Percentiles rank a stretch among this genome's conserved stretches.
These are phyloP conservation scores for Ogataea degrootiae DNA, from an alignment of 805 yeast species.

Conservation along the genomic window DNA sequence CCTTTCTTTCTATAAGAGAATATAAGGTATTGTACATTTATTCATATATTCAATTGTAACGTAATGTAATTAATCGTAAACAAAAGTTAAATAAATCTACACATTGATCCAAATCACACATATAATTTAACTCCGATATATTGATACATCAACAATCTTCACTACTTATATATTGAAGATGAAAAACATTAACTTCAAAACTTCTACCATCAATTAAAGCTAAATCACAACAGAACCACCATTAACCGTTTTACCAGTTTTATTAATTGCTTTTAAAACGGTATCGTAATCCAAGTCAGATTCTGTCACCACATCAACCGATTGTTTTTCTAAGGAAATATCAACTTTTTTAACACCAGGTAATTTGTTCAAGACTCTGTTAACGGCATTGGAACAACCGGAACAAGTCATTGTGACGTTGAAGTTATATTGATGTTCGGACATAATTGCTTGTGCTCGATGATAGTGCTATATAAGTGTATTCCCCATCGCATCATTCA, in stretches of 20 bases:
- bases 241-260: slow-evolving; percentile 84
- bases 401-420: slow-evolving; percentile 83
- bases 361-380: slow-evolving; percentile 63
- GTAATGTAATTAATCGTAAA: too few species aligned
- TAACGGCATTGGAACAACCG: slow-evolving; percentile 85
- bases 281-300: slow-evolving; percentile 60
- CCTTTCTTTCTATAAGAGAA: too few species aligned
- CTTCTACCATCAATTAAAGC: background rate
- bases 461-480: background rate
- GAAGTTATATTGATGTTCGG: slow-evolving; percentile 64
- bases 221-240: slow-evolving; percentile 54
- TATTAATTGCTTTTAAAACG: slow-evolving; percentile 73
- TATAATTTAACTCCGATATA: background rate
- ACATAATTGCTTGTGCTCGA: slow-evolving; percentile 26
- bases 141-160: background rate
- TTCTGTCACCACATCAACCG: slow-evolving; percentile 69
- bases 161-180: background rate
- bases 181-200: background rate
- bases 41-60: too few species aligned
- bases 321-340: slow-evolving; percentile 74
- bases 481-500: too few species aligned
- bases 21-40: too few species aligned
- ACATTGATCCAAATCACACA: too few species aligned
- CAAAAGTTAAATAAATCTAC: too few species aligned
- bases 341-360: slow-evolving; percentile 72